Evolutionary conservation across 208 protist genomes (phyloP).

Genomic region (Crithidia thermophila): DNA sequence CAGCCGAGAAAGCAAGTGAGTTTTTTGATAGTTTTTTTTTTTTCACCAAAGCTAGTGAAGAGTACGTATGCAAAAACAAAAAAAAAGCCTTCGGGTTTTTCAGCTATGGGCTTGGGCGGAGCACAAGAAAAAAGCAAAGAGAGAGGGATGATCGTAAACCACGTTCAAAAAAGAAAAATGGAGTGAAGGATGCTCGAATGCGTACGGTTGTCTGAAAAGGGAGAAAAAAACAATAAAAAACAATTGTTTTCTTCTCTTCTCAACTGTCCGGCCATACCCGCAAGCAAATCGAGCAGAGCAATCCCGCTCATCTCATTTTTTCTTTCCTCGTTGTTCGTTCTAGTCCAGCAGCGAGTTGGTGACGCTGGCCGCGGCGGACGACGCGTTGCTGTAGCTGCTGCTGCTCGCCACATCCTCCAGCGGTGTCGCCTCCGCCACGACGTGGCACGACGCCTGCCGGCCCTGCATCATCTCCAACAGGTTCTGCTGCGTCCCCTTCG

Average conservation of each 20-base stretch:
- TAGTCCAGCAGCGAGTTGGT: conserved; percentile 5
- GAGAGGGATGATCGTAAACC: conserved; percentile 10
- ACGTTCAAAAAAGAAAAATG: conserved; percentile 5
- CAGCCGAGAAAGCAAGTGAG: too few species aligned
- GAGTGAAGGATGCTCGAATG: too few species aligned
- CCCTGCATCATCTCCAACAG: conserved; percentile 42
- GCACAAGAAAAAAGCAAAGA: conserved; percentile 20
- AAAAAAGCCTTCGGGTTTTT: too few species aligned
- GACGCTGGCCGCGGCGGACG: conserved; percentile 1
- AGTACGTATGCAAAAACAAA: background rate
- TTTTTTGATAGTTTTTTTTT: too few species aligned
- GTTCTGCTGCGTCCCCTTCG: conserved; percentile 23
- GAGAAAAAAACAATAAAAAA: background rate
- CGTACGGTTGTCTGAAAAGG: too few species aligned
- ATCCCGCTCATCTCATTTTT: background rate
- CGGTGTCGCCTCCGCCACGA: conserved; percentile 54
- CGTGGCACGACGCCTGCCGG: conserved; percentile 41
- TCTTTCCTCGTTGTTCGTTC: background rate
- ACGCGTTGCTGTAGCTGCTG: conserved; percentile 9
- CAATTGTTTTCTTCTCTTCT: background rate
- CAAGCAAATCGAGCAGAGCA: too few species aligned
- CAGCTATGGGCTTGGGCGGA: too few species aligned
- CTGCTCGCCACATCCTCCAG: conserved; percentile 38
- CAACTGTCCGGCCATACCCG: too few species aligned
- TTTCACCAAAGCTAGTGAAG: too few species aligned